Evolutionary conservation across 805 yeast species (phyloP).

Genomic region (Candida yuanshanica): DNA sequence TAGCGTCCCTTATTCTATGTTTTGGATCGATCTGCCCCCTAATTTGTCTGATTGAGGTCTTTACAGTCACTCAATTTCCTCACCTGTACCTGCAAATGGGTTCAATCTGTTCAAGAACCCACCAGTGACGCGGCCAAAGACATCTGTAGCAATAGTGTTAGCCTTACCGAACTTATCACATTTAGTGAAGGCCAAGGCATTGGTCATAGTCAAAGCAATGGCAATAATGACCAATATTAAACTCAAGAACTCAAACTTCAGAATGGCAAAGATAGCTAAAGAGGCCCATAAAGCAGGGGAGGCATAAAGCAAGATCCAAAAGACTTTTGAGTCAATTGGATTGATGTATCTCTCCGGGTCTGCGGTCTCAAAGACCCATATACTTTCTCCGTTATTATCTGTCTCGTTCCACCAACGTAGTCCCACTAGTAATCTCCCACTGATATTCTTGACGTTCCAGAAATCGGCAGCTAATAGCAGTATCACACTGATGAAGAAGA

Average conservation of each 20-base stretch:
- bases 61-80: no score
- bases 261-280: slow-evolving; percentile 69
- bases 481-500: slow-evolving; percentile 74
- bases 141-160: slow-evolving; percentile 52
- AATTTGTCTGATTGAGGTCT: no score
- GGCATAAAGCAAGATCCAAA: slow-evolving; percentile 75
- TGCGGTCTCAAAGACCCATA: slow-evolving; percentile 86
- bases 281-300: slow-evolving; percentile 74
- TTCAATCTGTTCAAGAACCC: slow-evolving; percentile 42
- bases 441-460: slow-evolving; percentile 87
- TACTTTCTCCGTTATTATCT: slow-evolving; percentile 38
- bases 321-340: slow-evolving; percentile 85
- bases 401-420: slow-evolving; percentile 97
- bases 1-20: no score
- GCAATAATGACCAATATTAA: slow-evolving; percentile 63
- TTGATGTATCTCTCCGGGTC: slow-evolving; percentile 69
- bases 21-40: no score
- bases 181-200: slow-evolving; percentile 84
- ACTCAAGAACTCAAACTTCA: slow-evolving; percentile 70
- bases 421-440: slow-evolving; percentile 88
- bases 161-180: slow-evolving; percentile 93
- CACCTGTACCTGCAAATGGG: slow-evolving; percentile 8
- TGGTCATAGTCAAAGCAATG: slow-evolving; percentile 65
- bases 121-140: slow-evolving; percentile 50
- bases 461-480: slow-evolving; percentile 82